Evolutionary conservation across 306 rosid species (phyloP).

Genomic region (Cicer bijugum): DNA sequence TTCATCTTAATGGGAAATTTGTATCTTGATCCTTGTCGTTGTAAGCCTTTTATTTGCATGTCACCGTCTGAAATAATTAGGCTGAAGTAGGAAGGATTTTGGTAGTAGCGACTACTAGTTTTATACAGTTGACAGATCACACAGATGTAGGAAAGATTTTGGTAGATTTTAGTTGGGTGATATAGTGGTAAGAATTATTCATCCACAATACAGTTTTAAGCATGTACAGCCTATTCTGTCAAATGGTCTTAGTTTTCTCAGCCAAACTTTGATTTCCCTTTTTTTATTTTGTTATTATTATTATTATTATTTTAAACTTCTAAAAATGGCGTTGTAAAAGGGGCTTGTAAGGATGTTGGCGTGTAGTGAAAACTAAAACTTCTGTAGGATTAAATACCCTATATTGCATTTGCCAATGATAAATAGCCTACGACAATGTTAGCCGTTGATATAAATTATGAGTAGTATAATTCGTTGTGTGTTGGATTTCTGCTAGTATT

Average conservation of each 20-base stretch:
- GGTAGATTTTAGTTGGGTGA: slow-evolving; percentile 5
- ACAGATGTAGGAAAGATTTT: neutral
- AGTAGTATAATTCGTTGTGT: too few relatives aligned
- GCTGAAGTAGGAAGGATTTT: slow-evolving; percentile 5
- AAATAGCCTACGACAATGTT: too few relatives aligned
- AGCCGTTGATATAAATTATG: too few relatives aligned
- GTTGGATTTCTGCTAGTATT: too few relatives aligned
- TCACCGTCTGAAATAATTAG: slow-evolving; percentile 30
- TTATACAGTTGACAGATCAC: neutral
- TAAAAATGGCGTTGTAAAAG: too few relatives aligned
- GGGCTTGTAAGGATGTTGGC: too few relatives aligned
- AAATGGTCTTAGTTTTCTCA: neutral
- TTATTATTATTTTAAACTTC: too few relatives aligned
- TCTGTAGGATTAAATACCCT: too few relatives aligned
- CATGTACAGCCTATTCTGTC: neutral
- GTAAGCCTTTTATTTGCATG: slow-evolving; percentile 31
- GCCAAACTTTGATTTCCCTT: too few relatives aligned
- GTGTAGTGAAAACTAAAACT: too few relatives aligned
- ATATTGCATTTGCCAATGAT: too few relatives aligned
- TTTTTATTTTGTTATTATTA: too few relatives aligned
- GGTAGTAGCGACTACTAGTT: neutral
- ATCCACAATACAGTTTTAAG: neutral
- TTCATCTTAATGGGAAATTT: slow-evolving; percentile 35
- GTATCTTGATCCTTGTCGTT: slow-evolving; percentile 26
- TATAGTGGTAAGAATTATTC: slow-evolving; percentile 15